Base-by-base conservation (phyloP, 2,329 filamentous ascomycete species). In the Diaporthe sp. region DNA sequence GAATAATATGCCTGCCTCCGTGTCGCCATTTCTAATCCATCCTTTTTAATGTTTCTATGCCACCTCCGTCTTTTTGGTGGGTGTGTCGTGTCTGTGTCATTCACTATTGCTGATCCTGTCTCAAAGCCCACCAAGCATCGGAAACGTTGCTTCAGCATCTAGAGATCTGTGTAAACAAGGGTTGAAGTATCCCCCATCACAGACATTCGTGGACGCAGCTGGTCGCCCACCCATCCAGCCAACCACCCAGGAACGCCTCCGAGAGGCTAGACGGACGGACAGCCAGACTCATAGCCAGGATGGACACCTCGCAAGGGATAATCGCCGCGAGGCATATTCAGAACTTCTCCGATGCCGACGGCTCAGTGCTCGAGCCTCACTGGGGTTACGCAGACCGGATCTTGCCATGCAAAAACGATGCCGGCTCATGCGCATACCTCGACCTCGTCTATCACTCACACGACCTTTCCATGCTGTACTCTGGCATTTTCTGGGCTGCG, bases 381-480 rank as follows among this genome's bases (percentile, higher is more conserved):
- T 88, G 87, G 87, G 87, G 87, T 58, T 88, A 88, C 74, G 83
- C 83, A n/a, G 82, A 84, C 77, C 85, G 87, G 34, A 82, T 85
- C 0, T 57, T 88, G 4, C 87, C 87, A 4, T 88, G 87, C 80
- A 84, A 82, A 70, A 87, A 83, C 79, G 87, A 88, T 74, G 78
- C 82, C 17, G 87, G 86, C n/a, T 86, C 86, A 10, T 89, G 87
- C 80, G 85, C 80, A 37, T 88, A 89, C 79, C 86, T 90, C 67
- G 88, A 90, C 75, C 82, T 85, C 47, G 87, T 90, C 63, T 90
- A 90, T 76, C 76, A 77, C 34, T 82, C 85, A 20, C 88, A 90
- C 79, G 88, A 89, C 75, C 72, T 83, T 9, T 84, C 87, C 28
- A 89, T 90, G 85, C 77, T 89, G 49, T 90, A 89, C 80, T 83